These are phyloP conservation scores for Elasticomyces elasticus DNA, from an alignment of 495 filamentous ascomycete genomes.

Conservation along the genomic window DNA sequence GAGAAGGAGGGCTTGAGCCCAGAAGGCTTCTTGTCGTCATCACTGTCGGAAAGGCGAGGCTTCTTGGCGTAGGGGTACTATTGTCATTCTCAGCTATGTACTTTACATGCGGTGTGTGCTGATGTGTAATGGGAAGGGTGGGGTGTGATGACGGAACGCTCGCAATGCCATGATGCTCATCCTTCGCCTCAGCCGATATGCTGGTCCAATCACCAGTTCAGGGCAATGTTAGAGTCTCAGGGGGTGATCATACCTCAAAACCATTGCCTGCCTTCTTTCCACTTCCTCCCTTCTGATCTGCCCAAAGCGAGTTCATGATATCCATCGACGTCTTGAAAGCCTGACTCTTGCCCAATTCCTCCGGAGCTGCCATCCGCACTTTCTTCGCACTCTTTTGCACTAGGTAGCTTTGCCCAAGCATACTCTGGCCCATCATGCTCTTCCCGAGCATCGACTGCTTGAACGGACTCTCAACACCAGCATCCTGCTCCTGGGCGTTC, in stretches of 20 bases:
- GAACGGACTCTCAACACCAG: slow-evolving; percentile 9
- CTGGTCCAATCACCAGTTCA: background rate
- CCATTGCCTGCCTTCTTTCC: slow-evolving; percentile 45
- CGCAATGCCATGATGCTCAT: background rate
- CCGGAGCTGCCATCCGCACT: slow-evolving; percentile 19
- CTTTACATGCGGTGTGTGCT: slow-evolving; percentile 27
- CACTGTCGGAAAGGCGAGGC: slow-evolving; percentile 29
- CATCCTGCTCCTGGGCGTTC: slow-evolving; percentile 31
- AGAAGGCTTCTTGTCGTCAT: slow-evolving; percentile 51
- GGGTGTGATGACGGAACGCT: slow-evolving; percentile 19
- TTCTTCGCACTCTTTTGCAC: slow-evolving; percentile 33
- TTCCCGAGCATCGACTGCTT: slow-evolving; percentile 9
- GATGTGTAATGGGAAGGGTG: background rate
- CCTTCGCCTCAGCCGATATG: background rate
- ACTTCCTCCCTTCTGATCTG: slow-evolving; percentile 44
- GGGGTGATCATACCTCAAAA: slow-evolving; percentile 57
- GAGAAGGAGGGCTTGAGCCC: slow-evolving; percentile 73
- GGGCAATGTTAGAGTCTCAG: background rate
- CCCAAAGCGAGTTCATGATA: slow-evolving; percentile 83
- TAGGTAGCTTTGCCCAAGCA: slow-evolving; percentile 13
- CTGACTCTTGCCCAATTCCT: slow-evolving; percentile 33
- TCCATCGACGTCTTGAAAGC: slow-evolving; percentile 73
- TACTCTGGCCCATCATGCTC: slow-evolving; percentile 12
- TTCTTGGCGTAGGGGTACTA: slow-evolving; percentile 82
- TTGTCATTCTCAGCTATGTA: slow-evolving; percentile 43